Evolutionary conservation across 192 early-diverging fungal genomes (phyloP), one percentile per base, ranked within the genome.

Genomic region (Thamnidium elegans): DNA sequence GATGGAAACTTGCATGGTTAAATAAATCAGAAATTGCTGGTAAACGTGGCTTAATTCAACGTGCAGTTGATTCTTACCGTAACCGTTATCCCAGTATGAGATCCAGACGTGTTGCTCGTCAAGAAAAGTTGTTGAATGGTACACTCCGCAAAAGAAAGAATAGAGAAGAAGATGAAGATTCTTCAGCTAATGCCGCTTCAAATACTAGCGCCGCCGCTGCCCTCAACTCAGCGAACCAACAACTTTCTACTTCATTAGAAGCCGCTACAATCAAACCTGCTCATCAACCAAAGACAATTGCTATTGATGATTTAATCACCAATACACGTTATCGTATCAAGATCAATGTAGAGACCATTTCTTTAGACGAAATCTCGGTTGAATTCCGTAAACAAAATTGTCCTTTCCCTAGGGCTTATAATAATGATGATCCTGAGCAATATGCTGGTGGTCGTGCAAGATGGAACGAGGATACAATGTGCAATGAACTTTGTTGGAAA

Each of bases 1-100:
- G 92, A 11, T 94, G 94, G 94, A 86, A 88, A 60, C 78, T 96
- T 53, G 85, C 87, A 3, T 88, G 84, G 72, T 74, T 94, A 31
- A 96, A 96, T 70, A 78, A 77, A 20, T 73, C 78, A 39, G 64
- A 81, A 48, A 76, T 93, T 45, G 67, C 77, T 3, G 90, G 82
- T 0, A 85, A 88, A 31, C 79, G 89, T 11, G 94, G 94, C 17
- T 55, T 94, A 21, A 71, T 96, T 54, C 92, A 94, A 66, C 83
- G 89, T 0, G 94, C 92, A 1, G 94, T 96, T 0, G 90, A 93
- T 70, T 89, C 82, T 56, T 90, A 89, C 48, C 81, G 90, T 32
- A 88, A 91, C 58, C 80, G 84, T 9, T 83, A 86, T 44, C 81
- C 85, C 6, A 86, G 84, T 15, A 79, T 86, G 70, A 80, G 88